Base-by-base conservation (phyloP, 441 rosid species). In the Bruguiera hainesii region DNA sequence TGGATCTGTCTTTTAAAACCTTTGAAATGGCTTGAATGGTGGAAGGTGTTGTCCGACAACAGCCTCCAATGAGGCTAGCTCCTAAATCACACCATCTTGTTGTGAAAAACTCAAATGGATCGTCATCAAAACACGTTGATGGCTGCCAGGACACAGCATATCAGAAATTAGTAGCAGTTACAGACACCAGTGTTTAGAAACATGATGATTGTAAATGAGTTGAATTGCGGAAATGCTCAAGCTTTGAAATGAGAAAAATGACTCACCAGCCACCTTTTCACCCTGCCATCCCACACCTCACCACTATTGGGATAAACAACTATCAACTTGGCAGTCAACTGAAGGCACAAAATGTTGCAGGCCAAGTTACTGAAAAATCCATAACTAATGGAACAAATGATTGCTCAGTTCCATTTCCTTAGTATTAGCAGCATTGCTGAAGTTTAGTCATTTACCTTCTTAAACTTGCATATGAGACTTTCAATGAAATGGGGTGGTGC, bases 281-380 rank as follows among this genome's bases (percentile, higher is more conserved):
- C 90, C 73, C 76, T 83, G 56, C 97, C 97, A 72, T 93, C 98
- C 96, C 92, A 90, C 53, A 86, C 84, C 77, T 89, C 97, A 7
- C 98, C 98, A 3, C 98, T 93, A 57, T 93, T 93, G 0, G 98
- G 97, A 78, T 93, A 93, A 56, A 90, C 91, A 51, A 79, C 85
- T 26, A 93, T 81, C 9, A 89, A 77, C 71, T 90, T 93, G 31
- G 71, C 75, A 4, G 92, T 93, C 67, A 84, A 78, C 98, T 93
- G 91, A 4, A 11, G 48, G 1, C 48, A 8, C 1, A 51, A 21
- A 62, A 21, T 25, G 30, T 9, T 21, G 53, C 33, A 25, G 37
- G 11, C 2, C 51, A 39, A 62, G 29, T 21, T 26, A 62, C 35
- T 23, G 16, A 37, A 37, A 37, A 37, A 2, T 9, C 2, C 15